Conservation (phyloP, 495 filamentous ascomycete genomes). For the Hypomontagnella submonticulosa region DNA sequence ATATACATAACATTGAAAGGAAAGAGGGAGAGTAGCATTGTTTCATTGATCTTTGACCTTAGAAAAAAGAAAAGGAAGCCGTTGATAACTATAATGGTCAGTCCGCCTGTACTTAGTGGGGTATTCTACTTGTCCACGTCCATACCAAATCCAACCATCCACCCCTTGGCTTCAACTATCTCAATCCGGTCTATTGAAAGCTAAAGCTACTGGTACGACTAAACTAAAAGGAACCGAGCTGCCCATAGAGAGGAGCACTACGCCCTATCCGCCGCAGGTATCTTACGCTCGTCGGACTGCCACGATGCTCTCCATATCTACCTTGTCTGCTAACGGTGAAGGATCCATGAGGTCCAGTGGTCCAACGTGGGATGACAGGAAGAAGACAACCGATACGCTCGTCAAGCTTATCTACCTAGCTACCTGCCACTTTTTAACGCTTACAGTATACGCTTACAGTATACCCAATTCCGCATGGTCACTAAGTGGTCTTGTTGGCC, state of each 20-base stretch:
- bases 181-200: slow-evolving; percentile 28
- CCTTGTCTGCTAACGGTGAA: slow-evolving; percentile 12
- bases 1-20: too few species aligned
- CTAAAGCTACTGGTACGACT: slow-evolving; percentile 2
- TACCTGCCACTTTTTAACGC: not conserved
- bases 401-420: slow-evolving; percentile 5
- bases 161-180: slow-evolving; percentile 24
- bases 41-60: slow-evolving; percentile 7
- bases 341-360: slow-evolving; percentile 21
- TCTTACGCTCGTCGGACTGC: slow-evolving; percentile 13
- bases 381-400: slow-evolving; percentile 8
- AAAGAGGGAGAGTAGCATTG: slow-evolving; percentile 9
- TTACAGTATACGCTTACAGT: slow-evolving; percentile 1
- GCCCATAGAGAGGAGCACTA: slow-evolving; percentile 18
- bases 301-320: slow-evolving; percentile 23
- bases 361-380: slow-evolving; percentile 20
- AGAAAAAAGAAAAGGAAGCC: not conserved
- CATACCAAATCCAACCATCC: slow-evolving; percentile 22
- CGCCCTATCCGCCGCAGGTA: slow-evolving; percentile 35
- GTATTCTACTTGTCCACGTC: slow-evolving; percentile 3
- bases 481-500: slow-evolving; percentile 12
- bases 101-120: slow-evolving; percentile 11
- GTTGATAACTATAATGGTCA: not conserved
- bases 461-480: slow-evolving; percentile 10
- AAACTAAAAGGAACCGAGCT: slow-evolving; percentile 15